phyloP scores from a whole-genome alignment of 1,284 basidiomycete genomes.

The Sporisorium graminicola region DNA sequence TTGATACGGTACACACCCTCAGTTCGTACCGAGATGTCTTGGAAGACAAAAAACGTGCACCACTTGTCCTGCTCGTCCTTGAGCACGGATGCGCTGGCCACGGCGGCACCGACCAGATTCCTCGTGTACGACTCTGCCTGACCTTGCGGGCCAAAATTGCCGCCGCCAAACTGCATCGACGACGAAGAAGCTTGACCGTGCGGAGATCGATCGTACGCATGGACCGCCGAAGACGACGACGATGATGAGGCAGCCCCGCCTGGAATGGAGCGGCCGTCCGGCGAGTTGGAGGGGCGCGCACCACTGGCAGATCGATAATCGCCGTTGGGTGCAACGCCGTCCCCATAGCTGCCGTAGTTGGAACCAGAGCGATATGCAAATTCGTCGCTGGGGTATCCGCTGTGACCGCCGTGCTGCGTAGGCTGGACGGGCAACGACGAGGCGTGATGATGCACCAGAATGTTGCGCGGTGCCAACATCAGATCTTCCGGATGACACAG shows the following conservation, averaged over 20 bases:
- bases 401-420: constrained; percentile 25
- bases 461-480: constrained; percentile 54
- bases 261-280: background rate
- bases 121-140: constrained; percentile 57
- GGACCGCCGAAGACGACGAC: constrained; percentile 5
- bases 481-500: constrained; percentile 62
- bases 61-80: constrained; percentile 60
- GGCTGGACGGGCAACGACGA: constrained; percentile 38
- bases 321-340: constrained; percentile 2
- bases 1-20: constrained; percentile 64
- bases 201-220: constrained; percentile 20
- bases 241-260: constrained; percentile 1
- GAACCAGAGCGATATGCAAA: constrained; percentile 20
- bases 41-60: constrained; percentile 65
- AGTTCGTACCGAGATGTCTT: constrained; percentile 62
- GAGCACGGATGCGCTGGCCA: constrained; percentile 62
- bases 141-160: constrained; percentile 23
- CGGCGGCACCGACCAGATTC: constrained; percentile 61
- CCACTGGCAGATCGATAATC: constrained; percentile 31
- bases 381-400: constrained; percentile 17
- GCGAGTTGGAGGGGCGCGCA: constrained; percentile 8
- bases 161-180: constrained; percentile 26
- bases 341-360: constrained; percentile 21
- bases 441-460: constrained; percentile 59
- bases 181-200: background rate